A percentile compares a stretch with the other conserved stretches of the same genome.
phyloP scores from a whole-genome alignment of 2,329 filamentous ascomycete genomes.

The Elsinoe australis region DNA sequence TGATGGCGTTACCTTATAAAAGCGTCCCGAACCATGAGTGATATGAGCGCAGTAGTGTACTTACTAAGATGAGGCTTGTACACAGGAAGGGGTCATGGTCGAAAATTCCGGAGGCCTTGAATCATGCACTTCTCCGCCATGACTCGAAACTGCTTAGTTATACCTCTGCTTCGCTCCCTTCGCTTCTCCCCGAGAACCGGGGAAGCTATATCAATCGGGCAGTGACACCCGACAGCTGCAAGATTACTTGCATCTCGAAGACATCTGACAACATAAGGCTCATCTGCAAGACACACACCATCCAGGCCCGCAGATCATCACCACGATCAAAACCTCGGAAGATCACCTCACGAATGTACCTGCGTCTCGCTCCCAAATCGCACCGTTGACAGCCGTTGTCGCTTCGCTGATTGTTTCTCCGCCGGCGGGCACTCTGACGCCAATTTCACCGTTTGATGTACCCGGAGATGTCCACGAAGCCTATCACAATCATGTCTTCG shows the following conservation, averaged over 20 bases:
- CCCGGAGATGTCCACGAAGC: background rate
- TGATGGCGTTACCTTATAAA: too few species aligned
- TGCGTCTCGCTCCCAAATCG: background rate
- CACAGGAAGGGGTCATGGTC: background rate
- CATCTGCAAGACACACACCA: background rate
- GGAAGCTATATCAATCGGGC: too few species aligned
- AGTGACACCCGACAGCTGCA: too few species aligned
- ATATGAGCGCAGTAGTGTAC: background rate
- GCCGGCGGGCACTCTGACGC: constrained; percentile 9
- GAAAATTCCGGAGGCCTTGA: constrained; percentile 6
- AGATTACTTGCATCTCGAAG: too few species aligned
- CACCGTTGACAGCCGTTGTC: constrained; percentile 1
- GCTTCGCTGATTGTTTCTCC: constrained; percentile 12
- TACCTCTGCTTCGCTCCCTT: too few species aligned
- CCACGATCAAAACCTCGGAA: background rate
- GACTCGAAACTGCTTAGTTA: too few species aligned
- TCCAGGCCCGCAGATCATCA: constrained; percentile 1
- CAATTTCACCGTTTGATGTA: constrained; percentile 14
- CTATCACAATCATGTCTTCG: background rate
- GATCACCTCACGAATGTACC: background rate
- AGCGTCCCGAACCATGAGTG: too few species aligned
- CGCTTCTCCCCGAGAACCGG: too few species aligned
- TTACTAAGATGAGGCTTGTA: background rate
- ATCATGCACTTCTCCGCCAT: constrained; percentile 3
- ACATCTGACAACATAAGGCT: background rate